Evolutionary conservation across 2,329 filamentous ascomycete species (phyloP), one percentile per base, ranked within the genome.

Genomic region (Phyllosticta paracitricarpa): DNA sequence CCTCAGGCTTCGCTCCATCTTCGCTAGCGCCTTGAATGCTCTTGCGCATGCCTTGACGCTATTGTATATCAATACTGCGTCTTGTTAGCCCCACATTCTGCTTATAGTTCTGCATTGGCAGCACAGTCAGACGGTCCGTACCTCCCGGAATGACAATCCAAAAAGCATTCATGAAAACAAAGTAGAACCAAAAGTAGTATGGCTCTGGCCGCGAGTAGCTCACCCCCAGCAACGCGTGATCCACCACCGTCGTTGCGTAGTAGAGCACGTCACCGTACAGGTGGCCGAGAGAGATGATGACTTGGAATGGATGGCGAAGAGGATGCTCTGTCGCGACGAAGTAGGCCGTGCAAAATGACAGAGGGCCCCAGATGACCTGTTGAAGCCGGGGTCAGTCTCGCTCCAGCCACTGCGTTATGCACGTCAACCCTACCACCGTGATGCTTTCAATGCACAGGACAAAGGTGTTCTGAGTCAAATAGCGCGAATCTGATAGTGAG

Each of bases 371-470:
- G 66, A 78, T 75, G 28, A 80, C 69, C 82, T 84, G 54, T 53
- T 24, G 57, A 33, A 57, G n/a, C 59, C 22, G 30, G n/a, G 59
- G 59, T 56, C 28, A 57, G 40, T 26, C 12, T 33, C 35, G 14
- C 14, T 33, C 25, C 35, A 17, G 48, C 35, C 17, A 51, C 5
- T 24, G n/a, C 6, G 10, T 26, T 17, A 6, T 9, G 10, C 24
- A 52, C 22, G 14, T n/a, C 33, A 56, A 48, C 40, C 58, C 30
- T 56, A 60, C 88, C 52, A 85, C 85, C 1, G 91, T 96, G 64
- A 96, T 84, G 19, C 82, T 84, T 79, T 96, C 91, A 73, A 96
- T 87, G 72, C 89, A 92, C n/a, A 96, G 78, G 67, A 94, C 91
- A 68, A 96, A 91, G 1, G 87, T 82, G 70, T 94, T 89, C 19